Conservation (phyloP, 225 moss, liverwort and hornwort genomes). For the Pleurozium schreberi region DNA sequence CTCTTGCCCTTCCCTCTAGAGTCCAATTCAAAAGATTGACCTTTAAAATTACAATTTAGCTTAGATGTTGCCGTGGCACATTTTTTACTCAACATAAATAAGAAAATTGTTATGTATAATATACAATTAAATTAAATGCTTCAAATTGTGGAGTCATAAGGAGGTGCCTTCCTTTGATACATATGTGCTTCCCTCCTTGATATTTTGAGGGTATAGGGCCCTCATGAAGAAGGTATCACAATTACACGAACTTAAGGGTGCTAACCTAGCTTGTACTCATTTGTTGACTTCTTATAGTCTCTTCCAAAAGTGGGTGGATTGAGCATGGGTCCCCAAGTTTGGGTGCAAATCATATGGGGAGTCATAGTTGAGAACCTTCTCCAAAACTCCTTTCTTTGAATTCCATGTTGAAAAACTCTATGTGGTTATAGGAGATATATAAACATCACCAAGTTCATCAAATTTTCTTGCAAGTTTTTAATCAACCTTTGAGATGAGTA, state of each 20-base stretch:
- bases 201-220: fast-evolving
- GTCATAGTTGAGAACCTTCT: no score
- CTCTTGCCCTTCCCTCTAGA: fast-evolving
- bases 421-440: background rate
- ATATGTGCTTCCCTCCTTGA: fast-evolving
- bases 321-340: background rate
- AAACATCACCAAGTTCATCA: background rate
- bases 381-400: no score
- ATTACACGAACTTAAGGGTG: no score
- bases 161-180: background rate
- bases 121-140: background rate
- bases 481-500: no score
- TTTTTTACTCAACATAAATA: background rate
- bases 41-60: background rate
- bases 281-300: background rate
- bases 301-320: fast-evolving
- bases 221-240: fast-evolving
- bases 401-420: no score
- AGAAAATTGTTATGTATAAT: background rate
- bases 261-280: fast-evolving
- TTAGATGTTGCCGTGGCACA: no score
- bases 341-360: background rate
- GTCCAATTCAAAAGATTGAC: background rate
- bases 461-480: no score
- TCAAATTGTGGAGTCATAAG: fast-evolving